Conservation (phyloP, 2,329 filamentous ascomycete genomes). For the Fusarium nurragi region DNA sequence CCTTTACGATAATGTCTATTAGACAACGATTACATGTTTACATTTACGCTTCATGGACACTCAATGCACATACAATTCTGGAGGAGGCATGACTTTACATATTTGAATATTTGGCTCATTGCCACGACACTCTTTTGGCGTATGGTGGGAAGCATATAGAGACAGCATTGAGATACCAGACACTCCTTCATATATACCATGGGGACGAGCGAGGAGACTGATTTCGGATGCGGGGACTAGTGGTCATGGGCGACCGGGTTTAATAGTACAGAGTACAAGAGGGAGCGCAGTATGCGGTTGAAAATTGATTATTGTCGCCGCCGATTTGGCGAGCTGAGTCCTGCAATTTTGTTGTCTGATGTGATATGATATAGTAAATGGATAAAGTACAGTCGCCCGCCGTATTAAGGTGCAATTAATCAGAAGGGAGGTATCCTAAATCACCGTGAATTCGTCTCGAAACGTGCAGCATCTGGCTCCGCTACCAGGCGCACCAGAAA, state of each 20-base stretch:
- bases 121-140: slow-evolving; percentile 41
- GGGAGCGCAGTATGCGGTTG: slow-evolving; percentile 1
- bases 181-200: slow-evolving; percentile 37
- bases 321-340: slow-evolving; percentile 22
- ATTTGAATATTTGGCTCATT: slow-evolving; percentile 26
- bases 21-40: slow-evolving; percentile 29
- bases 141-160: slow-evolving; percentile 32
- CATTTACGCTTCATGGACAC: slow-evolving; percentile 29
- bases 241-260: background rate
- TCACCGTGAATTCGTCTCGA: slow-evolving; percentile 20
- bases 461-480: slow-evolving; percentile 2
- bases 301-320: slow-evolving; percentile 21
- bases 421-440: background rate
- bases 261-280: slow-evolving; percentile 15
- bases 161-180: slow-evolving; percentile 39
- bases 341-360: slow-evolving; percentile 7
- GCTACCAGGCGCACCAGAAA: slow-evolving; percentile 15
- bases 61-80: slow-evolving; percentile 26
- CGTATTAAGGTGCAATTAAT: background rate
- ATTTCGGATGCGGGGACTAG: background rate
- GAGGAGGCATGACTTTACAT: slow-evolving; percentile 7
- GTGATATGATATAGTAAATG: background rate
- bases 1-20: slow-evolving; percentile 40
- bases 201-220: background rate
- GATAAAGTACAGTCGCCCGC: background rate